These are phyloP conservation scores for Peterozyma toletana DNA, from an alignment of 805 yeast species.

Conservation along the genomic window DNA sequence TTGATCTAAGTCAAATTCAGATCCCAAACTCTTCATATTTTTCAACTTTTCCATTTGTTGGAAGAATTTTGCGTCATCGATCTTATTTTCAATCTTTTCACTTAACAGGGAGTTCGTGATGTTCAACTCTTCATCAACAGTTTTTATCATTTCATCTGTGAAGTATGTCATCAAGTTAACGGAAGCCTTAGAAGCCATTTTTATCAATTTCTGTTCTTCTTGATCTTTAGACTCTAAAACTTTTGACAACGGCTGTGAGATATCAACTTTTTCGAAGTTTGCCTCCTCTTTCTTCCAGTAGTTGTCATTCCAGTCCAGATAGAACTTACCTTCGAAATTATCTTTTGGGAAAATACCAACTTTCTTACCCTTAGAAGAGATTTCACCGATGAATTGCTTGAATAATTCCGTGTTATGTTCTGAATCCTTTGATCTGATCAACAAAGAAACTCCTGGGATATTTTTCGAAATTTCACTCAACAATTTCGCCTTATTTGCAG, in stretches of 20 bases:
- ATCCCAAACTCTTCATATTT: slow-evolving; percentile 44
- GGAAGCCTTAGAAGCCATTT: slow-evolving; percentile 71
- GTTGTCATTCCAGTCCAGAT: slow-evolving; percentile 64
- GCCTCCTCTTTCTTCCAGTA: slow-evolving; percentile 26
- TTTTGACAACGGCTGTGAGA: slow-evolving; percentile 42
- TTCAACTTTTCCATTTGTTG: slow-evolving; percentile 39
- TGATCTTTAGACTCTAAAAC: slow-evolving; percentile 73
- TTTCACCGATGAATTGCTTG: slow-evolving; percentile 41
- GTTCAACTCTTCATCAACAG: slow-evolving; percentile 80
- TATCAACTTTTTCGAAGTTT: slow-evolving; percentile 42
- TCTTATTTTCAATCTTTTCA: slow-evolving; percentile 71
- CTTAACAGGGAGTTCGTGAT: slow-evolving; percentile 67
- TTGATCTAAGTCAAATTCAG: slow-evolving; percentile 67
- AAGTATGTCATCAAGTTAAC: slow-evolving; percentile 74
- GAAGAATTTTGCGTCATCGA: slow-evolving; percentile 72
- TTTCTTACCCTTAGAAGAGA: slow-evolving; percentile 34
- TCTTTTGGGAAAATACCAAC: slow-evolving; percentile 75
- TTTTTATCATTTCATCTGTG: slow-evolving; percentile 79
- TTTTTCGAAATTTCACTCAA: slow-evolving; percentile 45
- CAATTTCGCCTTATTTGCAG: slow-evolving; percentile 80
- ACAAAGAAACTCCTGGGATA: slow-evolving; percentile 40
- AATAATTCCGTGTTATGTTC: slow-evolving; percentile 68
- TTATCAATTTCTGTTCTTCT: slow-evolving; percentile 59
- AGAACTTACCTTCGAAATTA: slow-evolving; percentile 74
- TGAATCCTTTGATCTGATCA: slow-evolving; percentile 76